Base-by-base conservation (phyloP, 768 basidiomycete genomes). In the Coprinellus aureogranulatus region DNA sequence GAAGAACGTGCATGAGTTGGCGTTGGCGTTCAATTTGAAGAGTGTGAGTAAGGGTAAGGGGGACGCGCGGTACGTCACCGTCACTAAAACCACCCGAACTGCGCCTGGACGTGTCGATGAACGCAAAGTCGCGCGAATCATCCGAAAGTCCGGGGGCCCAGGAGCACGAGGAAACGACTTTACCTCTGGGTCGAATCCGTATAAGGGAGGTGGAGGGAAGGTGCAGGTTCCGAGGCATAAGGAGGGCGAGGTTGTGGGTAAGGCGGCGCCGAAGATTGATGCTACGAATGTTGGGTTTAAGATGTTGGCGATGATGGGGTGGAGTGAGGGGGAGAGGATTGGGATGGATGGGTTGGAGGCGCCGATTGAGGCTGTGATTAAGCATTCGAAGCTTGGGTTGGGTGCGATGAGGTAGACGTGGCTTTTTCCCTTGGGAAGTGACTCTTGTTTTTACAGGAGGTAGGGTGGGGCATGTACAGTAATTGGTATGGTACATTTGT, bases 221-320 rank as follows among this genome's bases (percentile, higher is more conserved):
- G 57, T 14, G 8, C 12, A 46, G 40, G 65, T 77, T 57, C 81
- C 84, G 20, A 75, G 75, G 57, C 89, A 89, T 54, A 77, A 74
- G 47, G 94, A 97, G 31, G 94, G 94, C 26, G 93, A 95, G 51
- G 86, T 87, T 61, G 92, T 97, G 46, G 94, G 94, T 16, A 88
- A 89, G 80, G 86, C 87, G 48, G 92, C 92, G 14, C 90, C 90
- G 1, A 92, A 87, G 74, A 88, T 98, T 54, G 87, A 82, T 14
- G 77, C 82, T 61, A 75, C 83, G 2, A 98, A 98, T 63, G 66
- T 94, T 50, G 96, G 96, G 0, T 97, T 96, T 75, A 83, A 74
- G 73, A 83, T 98, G 84, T 69, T 98, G 61, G 85, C 87, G 16
- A 77, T 81, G 59, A 97, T 98, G 95, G 95, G 95, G 41, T 96